Evolutionary conservation across 2,329 filamentous ascomycete species (phyloP).

Genomic region (Exophiala spinifera): DNA sequence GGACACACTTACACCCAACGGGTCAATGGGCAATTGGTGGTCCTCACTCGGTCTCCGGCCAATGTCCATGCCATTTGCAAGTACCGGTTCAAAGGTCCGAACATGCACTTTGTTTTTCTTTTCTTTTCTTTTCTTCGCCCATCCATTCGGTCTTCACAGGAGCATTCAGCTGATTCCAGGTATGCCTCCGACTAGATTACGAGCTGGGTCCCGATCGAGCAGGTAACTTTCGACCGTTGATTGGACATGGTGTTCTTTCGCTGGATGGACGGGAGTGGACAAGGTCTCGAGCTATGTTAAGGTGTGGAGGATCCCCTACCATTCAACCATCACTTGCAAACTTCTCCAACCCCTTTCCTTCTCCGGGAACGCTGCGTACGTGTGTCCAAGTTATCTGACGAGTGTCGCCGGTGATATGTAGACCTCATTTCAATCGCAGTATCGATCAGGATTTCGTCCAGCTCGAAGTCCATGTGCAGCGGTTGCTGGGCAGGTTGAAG

Average conservation of each 20-base stretch:
- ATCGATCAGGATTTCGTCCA: conserved; percentile 8
- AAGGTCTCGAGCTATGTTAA: conserved; percentile 11
- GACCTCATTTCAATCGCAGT: conserved; percentile 12
- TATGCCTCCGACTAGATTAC: conserved; percentile 1
- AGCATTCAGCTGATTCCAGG: not conserved
- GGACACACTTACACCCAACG: conserved; percentile 12
- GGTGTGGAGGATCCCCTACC: conserved; percentile 4
- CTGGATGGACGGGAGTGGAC: conserved; percentile 10
- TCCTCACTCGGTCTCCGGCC: conserved; percentile 9
- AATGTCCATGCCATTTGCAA: conserved; percentile 12
- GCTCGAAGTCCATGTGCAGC: conserved; percentile 39
- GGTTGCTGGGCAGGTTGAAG: conserved; percentile 46
- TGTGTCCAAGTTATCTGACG: not conserved
- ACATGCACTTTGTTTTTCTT: not conserved
- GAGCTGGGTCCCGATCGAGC: conserved; percentile 3
- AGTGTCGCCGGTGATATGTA: not conserved
- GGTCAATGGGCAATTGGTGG: conserved; percentile 7
- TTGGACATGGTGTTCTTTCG: conserved; percentile 9
- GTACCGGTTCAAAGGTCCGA: conserved; percentile 8
- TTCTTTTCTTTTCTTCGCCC: no score
- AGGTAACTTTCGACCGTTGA: conserved; percentile 1
- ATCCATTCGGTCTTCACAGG: no score
- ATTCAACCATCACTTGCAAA: not conserved
- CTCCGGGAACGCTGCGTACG: no score
- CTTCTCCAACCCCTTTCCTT: no score